Percentiles rank a stretch among this genome's conserved stretches.
Conservation (phyloP, 2,329 filamentous ascomycete genomes). For the Scytalidium sp. region DNA sequence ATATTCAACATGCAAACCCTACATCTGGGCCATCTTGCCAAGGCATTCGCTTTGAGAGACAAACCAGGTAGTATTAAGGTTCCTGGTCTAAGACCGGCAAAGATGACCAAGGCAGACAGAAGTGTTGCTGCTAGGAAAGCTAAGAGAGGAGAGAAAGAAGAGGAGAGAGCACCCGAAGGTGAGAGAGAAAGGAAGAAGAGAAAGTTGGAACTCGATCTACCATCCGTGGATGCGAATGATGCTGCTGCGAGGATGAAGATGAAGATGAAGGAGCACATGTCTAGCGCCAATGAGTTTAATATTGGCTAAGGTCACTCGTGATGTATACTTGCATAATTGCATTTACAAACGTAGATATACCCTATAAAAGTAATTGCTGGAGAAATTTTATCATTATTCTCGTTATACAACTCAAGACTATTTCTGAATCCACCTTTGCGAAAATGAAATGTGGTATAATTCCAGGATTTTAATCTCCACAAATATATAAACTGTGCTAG, state of each 20-base stretch:
- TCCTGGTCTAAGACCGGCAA: conserved; percentile 39
- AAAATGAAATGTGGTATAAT: too few relatives aligned
- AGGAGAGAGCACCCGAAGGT: conserved; percentile 29
- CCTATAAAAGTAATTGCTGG: too few relatives aligned
- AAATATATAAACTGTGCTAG: too few relatives aligned
- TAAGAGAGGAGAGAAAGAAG: conserved; percentile 30
- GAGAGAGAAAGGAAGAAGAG: conserved; percentile 31
- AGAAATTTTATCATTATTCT: too few relatives aligned
- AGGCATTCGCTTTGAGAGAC: conserved; percentile 88
- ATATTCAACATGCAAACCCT: conserved; percentile 91
- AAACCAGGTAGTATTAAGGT: conserved; percentile 77
- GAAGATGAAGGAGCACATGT: conserved; percentile 56
- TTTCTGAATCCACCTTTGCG: too few relatives aligned
- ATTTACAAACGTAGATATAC: too few relatives aligned
- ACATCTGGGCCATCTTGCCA: conserved; percentile 89
- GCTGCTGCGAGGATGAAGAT: conserved; percentile 62
- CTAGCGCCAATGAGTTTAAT: conserved; percentile 64
- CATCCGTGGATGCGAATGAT: conserved; percentile 49
- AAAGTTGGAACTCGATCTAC: conserved; percentile 33
- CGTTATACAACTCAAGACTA: too few relatives aligned
- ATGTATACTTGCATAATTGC: too few relatives aligned
- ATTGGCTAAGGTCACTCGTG: conserved; percentile 65
- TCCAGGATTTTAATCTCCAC: too few relatives aligned
- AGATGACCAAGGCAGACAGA: conserved; percentile 36
- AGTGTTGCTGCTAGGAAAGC: conserved; percentile 33